These are phyloP conservation scores for Xylariales sp. DNA, from an alignment of 2,329 filamentous ascomycete species.

Conservation along the genomic window DNA sequence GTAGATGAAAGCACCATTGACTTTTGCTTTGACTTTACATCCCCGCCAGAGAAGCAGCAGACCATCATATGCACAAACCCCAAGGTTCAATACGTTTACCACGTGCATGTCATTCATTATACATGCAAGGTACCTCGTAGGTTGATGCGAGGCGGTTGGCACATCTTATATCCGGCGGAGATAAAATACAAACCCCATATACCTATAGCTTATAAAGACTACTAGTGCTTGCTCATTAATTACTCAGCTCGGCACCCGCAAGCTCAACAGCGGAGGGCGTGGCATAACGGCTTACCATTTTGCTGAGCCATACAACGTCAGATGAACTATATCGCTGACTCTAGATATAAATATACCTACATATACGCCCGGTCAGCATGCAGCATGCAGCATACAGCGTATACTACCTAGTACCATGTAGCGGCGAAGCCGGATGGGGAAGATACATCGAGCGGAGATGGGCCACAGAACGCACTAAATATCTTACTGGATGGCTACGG, in stretches of 20 bases:
- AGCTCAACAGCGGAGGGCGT: constrained; percentile 12
- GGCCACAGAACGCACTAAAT: neutral
- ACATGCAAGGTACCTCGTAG: neutral
- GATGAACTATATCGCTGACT: constrained; percentile 25
- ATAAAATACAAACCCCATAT: constrained; percentile 9
- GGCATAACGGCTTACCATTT: constrained; percentile 13
- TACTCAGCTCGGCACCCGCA: constrained; percentile 19
- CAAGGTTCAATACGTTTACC: neutral
- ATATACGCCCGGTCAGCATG: constrained; percentile 19
- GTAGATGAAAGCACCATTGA: neutral
- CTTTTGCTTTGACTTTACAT: neutral
- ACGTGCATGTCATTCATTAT: neutral
- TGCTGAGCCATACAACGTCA: constrained; percentile 22
- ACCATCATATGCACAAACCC: neutral
- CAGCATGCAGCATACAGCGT: neutral
- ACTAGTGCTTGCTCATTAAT: constrained; percentile 5
- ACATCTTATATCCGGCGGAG: constrained; percentile 22
- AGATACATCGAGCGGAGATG: too few relatives aligned
- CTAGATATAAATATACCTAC: neutral
- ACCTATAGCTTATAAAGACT: constrained; percentile 2
- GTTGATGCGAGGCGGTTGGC: neutral
- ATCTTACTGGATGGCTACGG: neutral
- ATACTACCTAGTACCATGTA: neutral
- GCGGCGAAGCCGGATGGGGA: constrained; percentile 26
- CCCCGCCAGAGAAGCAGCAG: too few relatives aligned